Evolutionary conservation across 2,329 filamentous ascomycete species (phyloP).

Genomic region (Cercospora nicotianae): DNA sequence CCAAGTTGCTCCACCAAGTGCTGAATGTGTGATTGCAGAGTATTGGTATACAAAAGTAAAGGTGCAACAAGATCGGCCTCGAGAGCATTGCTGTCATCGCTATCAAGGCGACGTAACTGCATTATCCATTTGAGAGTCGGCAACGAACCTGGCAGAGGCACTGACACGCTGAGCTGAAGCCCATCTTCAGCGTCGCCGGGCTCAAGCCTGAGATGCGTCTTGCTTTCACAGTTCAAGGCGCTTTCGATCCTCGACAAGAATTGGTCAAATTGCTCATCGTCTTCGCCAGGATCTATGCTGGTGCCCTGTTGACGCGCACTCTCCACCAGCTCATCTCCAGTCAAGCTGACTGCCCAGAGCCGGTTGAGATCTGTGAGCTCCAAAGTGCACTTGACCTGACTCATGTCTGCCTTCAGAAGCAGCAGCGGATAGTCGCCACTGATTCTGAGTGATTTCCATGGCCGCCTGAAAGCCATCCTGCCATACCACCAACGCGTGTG

Average conservation of each 20-base stretch:
- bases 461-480: conserved; percentile 11
- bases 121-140: conserved; percentile 66
- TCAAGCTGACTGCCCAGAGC: conserved; percentile 69
- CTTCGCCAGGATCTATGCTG: conserved; percentile 71
- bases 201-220: conserved; percentile 38
- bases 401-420: conserved; percentile 62
- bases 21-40: conserved; percentile 50
- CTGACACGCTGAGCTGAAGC: conserved; percentile 57
- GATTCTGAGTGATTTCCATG: conserved; percentile 28
- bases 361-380: conserved; percentile 70
- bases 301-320: conserved; percentile 64
- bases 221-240: conserved; percentile 46
- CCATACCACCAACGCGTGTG: neutral
- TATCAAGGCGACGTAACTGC: conserved; percentile 44
- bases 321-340: conserved; percentile 61
- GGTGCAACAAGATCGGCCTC: conserved; percentile 55
- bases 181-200: conserved; percentile 33
- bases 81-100: conserved; percentile 39
- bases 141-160: conserved; percentile 63
- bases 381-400: conserved; percentile 60
- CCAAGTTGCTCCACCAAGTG: conserved; percentile 52
- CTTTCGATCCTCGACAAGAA: conserved; percentile 64
- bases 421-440: conserved; percentile 53
- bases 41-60: conserved; percentile 51
- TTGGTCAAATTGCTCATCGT: conserved; percentile 64